Conservation (phyloP, 768 basidiomycete genomes). For the Agaricus blazei region DNA sequence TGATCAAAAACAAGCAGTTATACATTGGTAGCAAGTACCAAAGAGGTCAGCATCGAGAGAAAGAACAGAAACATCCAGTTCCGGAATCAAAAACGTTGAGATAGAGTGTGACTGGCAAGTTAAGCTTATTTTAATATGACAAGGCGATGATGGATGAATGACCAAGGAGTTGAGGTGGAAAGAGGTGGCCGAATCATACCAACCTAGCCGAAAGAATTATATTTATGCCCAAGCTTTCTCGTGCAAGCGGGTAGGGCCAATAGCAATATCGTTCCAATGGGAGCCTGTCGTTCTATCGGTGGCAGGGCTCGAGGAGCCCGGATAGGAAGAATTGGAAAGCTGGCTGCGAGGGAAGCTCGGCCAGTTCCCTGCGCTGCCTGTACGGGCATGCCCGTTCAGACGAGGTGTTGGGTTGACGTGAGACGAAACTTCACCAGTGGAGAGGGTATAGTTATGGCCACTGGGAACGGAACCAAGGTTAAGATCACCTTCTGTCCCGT, state of each 20-base stretch:
- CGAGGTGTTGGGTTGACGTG: constrained; percentile 26
- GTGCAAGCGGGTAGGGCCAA: constrained; percentile 39
- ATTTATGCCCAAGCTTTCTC: constrained; percentile 59
- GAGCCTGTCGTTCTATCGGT: constrained; percentile 51
- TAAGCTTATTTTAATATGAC: constrained; percentile 4
- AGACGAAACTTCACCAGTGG: constrained; percentile 10
- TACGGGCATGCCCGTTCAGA: constrained; percentile 63
- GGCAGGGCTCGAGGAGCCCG: constrained; percentile 47
- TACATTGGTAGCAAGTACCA: constrained; percentile 5
- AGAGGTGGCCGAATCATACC: neutral
- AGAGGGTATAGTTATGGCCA: constrained; percentile 25
- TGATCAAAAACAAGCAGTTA: neutral
- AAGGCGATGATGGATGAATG: neutral
- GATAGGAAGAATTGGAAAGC: constrained; percentile 44
- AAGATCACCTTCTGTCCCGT: constrained; percentile 61
- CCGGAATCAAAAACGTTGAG: constrained; percentile 1
- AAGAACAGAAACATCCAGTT: neutral
- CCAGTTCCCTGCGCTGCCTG: constrained; percentile 83
- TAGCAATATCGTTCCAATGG: constrained; percentile 55
- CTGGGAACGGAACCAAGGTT: constrained; percentile 56
- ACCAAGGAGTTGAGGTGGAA: neutral
- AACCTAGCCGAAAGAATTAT: neutral
- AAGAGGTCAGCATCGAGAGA: neutral
- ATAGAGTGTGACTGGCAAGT: constrained; percentile 2
- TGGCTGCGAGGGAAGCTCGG: constrained; percentile 53